Evolutionary conservation across 2,329 filamentous ascomycete genomes (phyloP), one percentile per base, ranked within the genome.

Genomic region (Fusarium bulbicola): DNA sequence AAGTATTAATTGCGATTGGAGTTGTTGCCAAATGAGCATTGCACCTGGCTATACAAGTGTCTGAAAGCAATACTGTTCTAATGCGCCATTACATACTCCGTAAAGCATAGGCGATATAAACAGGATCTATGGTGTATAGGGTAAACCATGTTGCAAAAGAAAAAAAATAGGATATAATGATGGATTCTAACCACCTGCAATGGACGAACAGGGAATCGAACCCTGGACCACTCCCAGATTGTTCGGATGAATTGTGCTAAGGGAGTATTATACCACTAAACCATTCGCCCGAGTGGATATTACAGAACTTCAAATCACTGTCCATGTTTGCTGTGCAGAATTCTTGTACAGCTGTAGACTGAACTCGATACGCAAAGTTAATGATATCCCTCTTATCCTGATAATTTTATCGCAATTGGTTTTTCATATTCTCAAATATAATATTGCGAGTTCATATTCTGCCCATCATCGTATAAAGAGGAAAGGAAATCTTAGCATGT

Each of bases 221-320:
- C 76, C 76, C 76, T 78, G 76, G 76, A 78, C 76, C 76, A 78
- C 76, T 78, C 76, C 76, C 76, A 78, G 32, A 59, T 70, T 53
- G 53, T 67, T 67, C 64, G 37, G 60, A 54, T 62, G 66, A 75
- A 76, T 46, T n/a, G 66, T 78, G 76, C 76, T 78, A 78, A 78
- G 76, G 76, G 76, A 78, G 76, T 78, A 78, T 78, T 78, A 78
- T 78, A 78, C 76, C 76, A 78, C 76, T 78, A 78, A 78, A 78
- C 76, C 76, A 78, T 78, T 77, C 76, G 76, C 76, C 76, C 76
- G 54, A 61, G 59, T 70, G 46, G 53, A 73, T 76, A 39, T 6
- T 21, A 6, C 6, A 6, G 0, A 0, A 0, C 1, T 0, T 1
- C 15, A 26, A 53, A 64, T 61, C 32, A 9, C 6, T 9, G 0